Conservation (phyloP, 2,329 filamentous ascomycete species). For the Zymoseptoria brevis region DNA sequence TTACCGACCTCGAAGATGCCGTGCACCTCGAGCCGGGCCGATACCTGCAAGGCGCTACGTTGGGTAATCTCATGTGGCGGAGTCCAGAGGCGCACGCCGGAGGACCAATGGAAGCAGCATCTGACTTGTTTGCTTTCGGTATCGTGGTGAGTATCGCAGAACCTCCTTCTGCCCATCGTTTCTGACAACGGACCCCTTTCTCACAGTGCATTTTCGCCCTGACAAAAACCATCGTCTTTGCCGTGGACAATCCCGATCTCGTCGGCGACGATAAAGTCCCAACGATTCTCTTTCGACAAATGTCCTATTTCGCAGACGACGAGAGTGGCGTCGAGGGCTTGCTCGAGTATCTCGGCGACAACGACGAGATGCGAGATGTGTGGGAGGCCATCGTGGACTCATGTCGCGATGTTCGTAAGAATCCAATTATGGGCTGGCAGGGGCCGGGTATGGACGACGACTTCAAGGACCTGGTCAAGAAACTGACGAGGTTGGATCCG, state of each 20-base stretch:
- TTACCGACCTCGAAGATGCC: constrained; percentile 29
- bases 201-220: not conserved
- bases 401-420: not conserved
- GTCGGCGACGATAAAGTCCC: constrained; percentile 31
- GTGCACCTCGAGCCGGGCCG: constrained; percentile 28
- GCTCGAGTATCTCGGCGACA: not conserved
- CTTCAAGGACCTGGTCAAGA: not conserved
- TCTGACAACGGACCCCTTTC: not conserved
- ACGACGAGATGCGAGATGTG: not conserved
- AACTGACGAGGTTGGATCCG: not conserved
- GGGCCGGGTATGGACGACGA: not conserved
- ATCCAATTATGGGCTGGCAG: not conserved
- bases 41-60: constrained; percentile 26
- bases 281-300: constrained; percentile 30
- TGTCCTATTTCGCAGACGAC: constrained; percentile 26
- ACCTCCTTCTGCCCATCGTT: not conserved
- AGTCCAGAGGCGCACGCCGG: constrained; percentile 27
- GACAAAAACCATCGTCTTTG: not conserved
- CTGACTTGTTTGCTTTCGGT: constrained; percentile 28
- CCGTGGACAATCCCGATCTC: constrained; percentile 28
- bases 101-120: constrained; percentile 23
- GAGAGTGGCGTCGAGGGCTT: not conserved
- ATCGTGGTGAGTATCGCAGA: constrained; percentile 10
- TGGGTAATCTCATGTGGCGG: constrained; percentile 29
- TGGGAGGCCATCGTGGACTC: not conserved